Base-by-base conservation (phyloP, 495 filamentous ascomycete genomes). In the Pseudomonodictys pantanalensis region DNA sequence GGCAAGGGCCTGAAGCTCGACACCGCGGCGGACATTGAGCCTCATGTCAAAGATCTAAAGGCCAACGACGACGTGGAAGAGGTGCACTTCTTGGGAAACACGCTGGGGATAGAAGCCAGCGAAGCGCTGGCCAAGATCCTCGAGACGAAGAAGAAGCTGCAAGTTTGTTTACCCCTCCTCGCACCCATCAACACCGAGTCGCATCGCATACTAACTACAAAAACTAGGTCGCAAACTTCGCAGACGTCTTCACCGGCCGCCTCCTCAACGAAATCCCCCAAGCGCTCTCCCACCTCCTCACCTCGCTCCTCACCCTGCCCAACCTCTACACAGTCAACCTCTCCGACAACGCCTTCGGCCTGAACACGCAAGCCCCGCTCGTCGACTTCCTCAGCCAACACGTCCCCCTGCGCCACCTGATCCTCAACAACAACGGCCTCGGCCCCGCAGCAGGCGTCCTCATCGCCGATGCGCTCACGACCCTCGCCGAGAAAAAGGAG, bases 401-500 rank as follows among this genome's bases (percentile, higher is more conserved):
- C 71, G 82, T 87, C 18, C 92, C 93, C 8, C 85, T 98, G 12
- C 89, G 88, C 68, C 89, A 96, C 73, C 81, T 98, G 12, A 87
- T 93, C 71, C 83, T 98, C 53, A 96, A 96, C 78, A 98, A 98
- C 78, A 98, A 98, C 73, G 93, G 93, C n/a, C 81, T 98, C 9
- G 93, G 93, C 15, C 93, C 93, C 29, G 81, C 86, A 39, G 95
- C 93, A 1, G 93, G 95, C 48, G 85, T 85, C 44, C 75, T 91
- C 52, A 84, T 98, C 60, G 93, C 92, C 25, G 83, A 95, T 69
- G 84, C 87, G 10, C 79, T 90, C 44, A 79, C 75, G 30, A 79
- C 83, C 18, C 87, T 98, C 56, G 89, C 91, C 5, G 81, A 81
- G 66, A 89, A 88, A 71, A 95, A 96, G 74, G 86, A 84, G 64